These are phyloP conservation scores for Colletotrichum phormii DNA, from an alignment of 2,329 filamentous ascomycete genomes.

Conservation along the genomic window DNA sequence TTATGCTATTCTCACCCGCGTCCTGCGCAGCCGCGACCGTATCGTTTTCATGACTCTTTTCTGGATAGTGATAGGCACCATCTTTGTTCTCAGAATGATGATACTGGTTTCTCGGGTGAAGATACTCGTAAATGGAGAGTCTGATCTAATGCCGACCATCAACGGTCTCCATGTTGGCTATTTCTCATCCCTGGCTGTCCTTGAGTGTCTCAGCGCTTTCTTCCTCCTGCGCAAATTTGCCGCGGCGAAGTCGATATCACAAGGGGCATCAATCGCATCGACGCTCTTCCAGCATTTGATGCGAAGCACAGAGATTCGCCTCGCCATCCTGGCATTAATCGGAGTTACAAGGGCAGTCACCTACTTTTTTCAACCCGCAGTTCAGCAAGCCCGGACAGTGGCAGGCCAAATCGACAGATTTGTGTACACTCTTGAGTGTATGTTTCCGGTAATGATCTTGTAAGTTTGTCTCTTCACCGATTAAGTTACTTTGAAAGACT, in stretches of 20 bases:
- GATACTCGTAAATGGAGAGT: slow-evolving; percentile 42
- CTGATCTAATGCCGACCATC: slow-evolving; percentile 43
- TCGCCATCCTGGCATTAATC: neutral
- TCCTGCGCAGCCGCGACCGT: slow-evolving; percentile 54
- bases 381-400: neutral
- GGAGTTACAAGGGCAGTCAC: neutral
- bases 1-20: slow-evolving; percentile 62
- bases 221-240: slow-evolving; percentile 53
- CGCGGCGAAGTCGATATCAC: slow-evolving; percentile 44
- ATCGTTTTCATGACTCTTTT: slow-evolving; percentile 63
- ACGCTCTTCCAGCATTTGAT: neutral
- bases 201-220: slow-evolving; percentile 53
- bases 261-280: neutral
- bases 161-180: slow-evolving; percentile 54
- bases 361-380: neutral
- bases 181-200: slow-evolving; percentile 51
- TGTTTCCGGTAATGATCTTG: neutral
- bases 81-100: slow-evolving; percentile 52
- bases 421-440: neutral
- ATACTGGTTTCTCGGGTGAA: neutral
- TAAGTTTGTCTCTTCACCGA: neutral
- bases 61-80: slow-evolving; percentile 67
- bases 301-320: neutral
- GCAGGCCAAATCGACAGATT: neutral
- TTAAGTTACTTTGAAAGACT: neutral